Percentiles rank a stretch among this genome's conserved stretches.
Conservation (phyloP, 2,329 filamentous ascomycete species). For the Alternaria sp. region DNA sequence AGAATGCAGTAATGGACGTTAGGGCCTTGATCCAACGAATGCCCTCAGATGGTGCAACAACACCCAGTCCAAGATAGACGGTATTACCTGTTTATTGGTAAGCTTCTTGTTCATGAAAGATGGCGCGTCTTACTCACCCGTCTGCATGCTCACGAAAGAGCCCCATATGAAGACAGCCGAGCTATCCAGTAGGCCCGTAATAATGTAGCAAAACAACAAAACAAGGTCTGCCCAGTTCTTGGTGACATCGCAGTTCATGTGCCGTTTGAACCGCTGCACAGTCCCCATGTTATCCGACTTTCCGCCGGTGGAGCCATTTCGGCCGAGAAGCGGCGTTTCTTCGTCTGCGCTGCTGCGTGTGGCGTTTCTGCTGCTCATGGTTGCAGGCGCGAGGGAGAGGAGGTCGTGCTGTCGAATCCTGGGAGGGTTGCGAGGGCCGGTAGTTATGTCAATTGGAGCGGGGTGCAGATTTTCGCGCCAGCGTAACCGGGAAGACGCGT, state of each 20-base stretch:
- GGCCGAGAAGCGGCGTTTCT: constrained; percentile 46
- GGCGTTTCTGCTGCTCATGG: constrained; percentile 25
- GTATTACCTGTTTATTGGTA: constrained; percentile 68
- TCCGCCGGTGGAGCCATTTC: constrained; percentile 27
- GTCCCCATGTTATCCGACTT: constrained; percentile 26
- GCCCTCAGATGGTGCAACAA: constrained; percentile 64
- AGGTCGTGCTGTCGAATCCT: constrained; percentile 10
- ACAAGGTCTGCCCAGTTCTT: constrained; percentile 73
- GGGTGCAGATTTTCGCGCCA: constrained; percentile 7
- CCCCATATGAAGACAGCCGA: constrained; percentile 80
- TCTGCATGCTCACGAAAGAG: constrained; percentile 86
- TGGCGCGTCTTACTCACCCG: constrained; percentile 60
- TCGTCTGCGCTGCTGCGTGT: constrained; percentile 34
- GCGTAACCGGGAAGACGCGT: constrained; percentile 5
- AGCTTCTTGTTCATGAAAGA: constrained; percentile 15
- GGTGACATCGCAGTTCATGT: constrained; percentile 61
- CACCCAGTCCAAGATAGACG: constrained; percentile 78
- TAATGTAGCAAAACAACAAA: constrained; percentile 76
- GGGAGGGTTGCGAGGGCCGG: constrained; percentile 8
- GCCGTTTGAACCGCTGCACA: constrained; percentile 30
- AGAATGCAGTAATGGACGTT: constrained; percentile 76
- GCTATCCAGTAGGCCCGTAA: constrained; percentile 81
- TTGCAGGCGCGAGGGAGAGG: constrained; percentile 13
- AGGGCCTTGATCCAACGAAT: constrained; percentile 76
- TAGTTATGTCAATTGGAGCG: constrained; percentile 21